A percentile compares a stretch with the other conserved stretches of the same genome.
These are phyloP conservation scores for Setaria viridis DNA, from an alignment of 202 grass and related monocot genomes.

Conservation along the genomic window DNA sequence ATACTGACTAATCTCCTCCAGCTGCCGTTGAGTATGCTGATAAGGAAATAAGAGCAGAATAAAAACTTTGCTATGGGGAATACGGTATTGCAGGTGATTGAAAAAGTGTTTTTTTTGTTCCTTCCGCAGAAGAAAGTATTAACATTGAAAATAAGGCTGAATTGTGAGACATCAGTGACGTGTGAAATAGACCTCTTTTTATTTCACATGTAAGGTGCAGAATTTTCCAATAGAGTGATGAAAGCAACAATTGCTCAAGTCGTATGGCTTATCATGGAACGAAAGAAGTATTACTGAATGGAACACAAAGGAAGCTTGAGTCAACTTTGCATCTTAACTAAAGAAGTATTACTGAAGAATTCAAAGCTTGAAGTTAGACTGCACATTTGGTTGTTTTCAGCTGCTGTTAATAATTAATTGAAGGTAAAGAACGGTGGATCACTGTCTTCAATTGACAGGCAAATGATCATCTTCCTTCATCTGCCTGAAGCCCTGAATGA, in stretches of 20 bases:
- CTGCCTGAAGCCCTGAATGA: not conserved
- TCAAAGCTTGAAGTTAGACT: not conserved
- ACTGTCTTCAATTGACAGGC: not conserved
- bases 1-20: conserved; percentile 1
- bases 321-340: not conserved
- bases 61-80: not conserved
- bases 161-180: not conserved
- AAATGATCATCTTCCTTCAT: not conserved
- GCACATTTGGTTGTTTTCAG: not conserved
- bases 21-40: not conserved
- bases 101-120: not conserved
- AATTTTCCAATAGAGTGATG: not conserved
- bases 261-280: not conserved
- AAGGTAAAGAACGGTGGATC: not conserved
- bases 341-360: not conserved
- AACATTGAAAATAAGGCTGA: not conserved
- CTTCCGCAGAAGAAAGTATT: not conserved
- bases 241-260: not conserved
- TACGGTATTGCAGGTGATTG: not conserved
- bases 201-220: not conserved
- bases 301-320: not conserved
- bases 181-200: not conserved
- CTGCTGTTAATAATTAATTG: not conserved
- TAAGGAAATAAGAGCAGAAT: not conserved
- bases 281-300: not conserved